These are phyloP conservation scores for Aspergillus fumigatiaffinis DNA, from an alignment of 2,329 filamentous ascomycete genomes.

Conservation along the genomic window DNA sequence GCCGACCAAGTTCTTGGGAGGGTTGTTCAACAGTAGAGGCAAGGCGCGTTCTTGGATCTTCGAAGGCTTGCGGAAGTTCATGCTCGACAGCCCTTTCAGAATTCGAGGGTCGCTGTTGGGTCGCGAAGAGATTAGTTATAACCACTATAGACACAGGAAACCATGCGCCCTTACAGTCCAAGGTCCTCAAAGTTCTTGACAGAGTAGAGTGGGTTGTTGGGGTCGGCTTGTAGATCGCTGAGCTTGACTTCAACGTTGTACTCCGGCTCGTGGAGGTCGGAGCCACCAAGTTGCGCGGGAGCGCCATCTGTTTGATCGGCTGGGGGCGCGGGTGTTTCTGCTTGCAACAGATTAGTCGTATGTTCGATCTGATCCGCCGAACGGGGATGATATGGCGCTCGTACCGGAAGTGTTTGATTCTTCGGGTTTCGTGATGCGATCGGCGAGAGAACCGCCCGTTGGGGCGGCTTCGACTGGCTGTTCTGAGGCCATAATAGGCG, in stretches of 20 bases:
- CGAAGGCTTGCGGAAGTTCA: conserved; percentile 91
- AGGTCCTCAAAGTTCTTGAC: conserved; percentile 80
- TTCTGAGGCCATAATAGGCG: conserved; percentile 36
- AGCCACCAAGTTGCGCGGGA: conserved; percentile 39
- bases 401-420: conserved; percentile 29
- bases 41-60: conserved; percentile 97
- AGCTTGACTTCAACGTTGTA: conserved; percentile 92
- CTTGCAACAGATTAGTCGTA: conserved; percentile 16
- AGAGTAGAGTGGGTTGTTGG: conserved; percentile 82
- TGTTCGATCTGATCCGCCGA: conserved; percentile 11
- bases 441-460: conserved; percentile 42
- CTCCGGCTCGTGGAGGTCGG: conserved; percentile 63
- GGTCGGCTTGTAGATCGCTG: conserved; percentile 80
- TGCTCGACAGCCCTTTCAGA: conserved; percentile 69
- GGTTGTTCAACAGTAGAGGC: conserved; percentile 79
- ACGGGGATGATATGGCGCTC: conserved; percentile 12
- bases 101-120: conserved; percentile 56
- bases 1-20: conserved; percentile 91
- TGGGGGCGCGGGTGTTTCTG: conserved; percentile 12
- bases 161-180: conserved; percentile 61
- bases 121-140: conserved; percentile 3
- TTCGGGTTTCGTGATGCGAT: conserved; percentile 46
- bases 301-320: conserved; percentile 40
- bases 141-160: background rate
- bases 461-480: conserved; percentile 22